Base-by-base conservation (phyloP, 2,329 filamentous ascomycete genomes). In the Colletotrichum agaves region DNA sequence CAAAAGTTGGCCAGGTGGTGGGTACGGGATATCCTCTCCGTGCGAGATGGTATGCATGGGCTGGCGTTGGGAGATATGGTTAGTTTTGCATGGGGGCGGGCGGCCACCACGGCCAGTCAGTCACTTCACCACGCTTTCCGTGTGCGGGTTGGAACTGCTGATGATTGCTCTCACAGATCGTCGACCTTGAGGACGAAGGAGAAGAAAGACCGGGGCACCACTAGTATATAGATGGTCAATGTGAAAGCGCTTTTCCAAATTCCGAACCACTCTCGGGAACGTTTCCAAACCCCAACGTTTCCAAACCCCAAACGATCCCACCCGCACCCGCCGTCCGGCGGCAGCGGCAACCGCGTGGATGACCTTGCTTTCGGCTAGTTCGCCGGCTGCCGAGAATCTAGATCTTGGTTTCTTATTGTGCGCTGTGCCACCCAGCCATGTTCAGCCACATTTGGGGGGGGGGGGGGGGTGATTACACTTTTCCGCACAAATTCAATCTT, bases 41-140 rank as follows among this genome's bases (percentile, higher is more conserved):
- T 52, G 46, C 63, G 52, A 56, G 66, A 47, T 46, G 62, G 27
- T 46, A 57, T 69, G 68, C 68, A 70, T 68, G 60, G 27, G 56
- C 60, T 55, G 68, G 68, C 68, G 68, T 70, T 70, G 60, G 41
- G 60, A 63, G 52, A 67, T 56, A 44, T 64, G 64, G 64, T 69
- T 63, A 50, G 62, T 61, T 67, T 66, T 46, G 56, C 60, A 58
- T 64, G 67, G 27, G 59, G 52, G 41, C 63, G 59, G 52, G 41
- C 63, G 44, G 43, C 63, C 33, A 46, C 27, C 21, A 17, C 50
- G 33, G 50, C 17, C 43, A 37, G 33, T 23, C 58, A 49, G 52
- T 39, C 50, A 62, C 50, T 44, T 27, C 44, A 46, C 31, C 44
- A 52, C 31, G 27, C 41, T 52, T 35, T 41, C 41, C 13, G 17